phyloP scores from a whole-genome alignment of 345 rosid species.

The Rhizophora apiculata region DNA sequence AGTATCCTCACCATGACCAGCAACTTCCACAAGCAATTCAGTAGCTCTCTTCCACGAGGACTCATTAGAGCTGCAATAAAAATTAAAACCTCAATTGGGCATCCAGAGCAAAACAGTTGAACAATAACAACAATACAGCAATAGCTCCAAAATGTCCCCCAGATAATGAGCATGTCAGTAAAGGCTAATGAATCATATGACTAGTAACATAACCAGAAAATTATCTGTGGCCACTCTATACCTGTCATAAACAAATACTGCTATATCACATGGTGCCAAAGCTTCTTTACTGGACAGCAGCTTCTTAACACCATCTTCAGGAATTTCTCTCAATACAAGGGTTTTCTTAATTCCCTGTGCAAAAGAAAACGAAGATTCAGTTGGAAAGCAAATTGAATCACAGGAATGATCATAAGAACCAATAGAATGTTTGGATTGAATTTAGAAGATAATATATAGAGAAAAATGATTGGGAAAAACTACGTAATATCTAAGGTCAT shows the following conservation, averaged over 20 bases:
- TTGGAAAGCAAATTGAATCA: neutral
- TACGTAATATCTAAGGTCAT: neutral
- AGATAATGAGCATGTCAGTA: too few relatives aligned
- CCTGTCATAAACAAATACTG: constrained; percentile 92
- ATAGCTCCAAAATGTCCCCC: too few relatives aligned
- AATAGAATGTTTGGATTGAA: neutral
- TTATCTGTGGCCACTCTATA: constrained; percentile 17
- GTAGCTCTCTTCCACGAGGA: constrained; percentile 83
- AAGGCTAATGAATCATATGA: too few relatives aligned
- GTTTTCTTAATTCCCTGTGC: constrained; percentile 78
- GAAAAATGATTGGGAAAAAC: neutral
- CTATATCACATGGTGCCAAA: constrained; percentile 86
- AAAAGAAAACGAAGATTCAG: constrained; percentile 3
- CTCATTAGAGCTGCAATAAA: constrained; percentile 63
- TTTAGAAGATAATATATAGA: neutral
- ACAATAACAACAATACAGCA: too few relatives aligned
- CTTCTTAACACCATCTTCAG: constrained; percentile 65
- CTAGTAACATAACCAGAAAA: too few relatives aligned
- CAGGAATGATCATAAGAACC: neutral
- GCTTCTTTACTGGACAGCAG: constrained; percentile 71
- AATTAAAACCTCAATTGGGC: neutral
- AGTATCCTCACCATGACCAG: constrained; percentile 79
- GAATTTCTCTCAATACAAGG: constrained; percentile 76
- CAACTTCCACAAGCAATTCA: constrained; percentile 90
- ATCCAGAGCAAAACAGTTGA: neutral